Evolutionary conservation across 805 yeast species (phyloP), one percentile per base, ranked within the genome.

Genomic region (Yarrowia porcina): DNA sequence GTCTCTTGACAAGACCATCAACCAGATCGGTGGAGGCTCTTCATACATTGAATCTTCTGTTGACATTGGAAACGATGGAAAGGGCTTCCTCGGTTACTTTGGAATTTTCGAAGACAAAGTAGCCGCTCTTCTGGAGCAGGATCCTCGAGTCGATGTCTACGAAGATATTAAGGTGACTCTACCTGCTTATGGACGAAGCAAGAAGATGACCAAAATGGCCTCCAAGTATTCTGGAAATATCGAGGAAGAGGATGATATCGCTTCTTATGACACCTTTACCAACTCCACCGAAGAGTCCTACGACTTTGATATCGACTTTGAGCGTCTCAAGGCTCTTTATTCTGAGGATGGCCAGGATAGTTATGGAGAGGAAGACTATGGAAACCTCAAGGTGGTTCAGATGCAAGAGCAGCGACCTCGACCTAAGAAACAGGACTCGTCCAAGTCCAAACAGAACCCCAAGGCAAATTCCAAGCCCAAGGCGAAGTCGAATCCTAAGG

Each of bases 111-210:
- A 39, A 27, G 47, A 39, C 23, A 21, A 39, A 18, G 30, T 41
- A 10, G 61, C 49, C 15, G 39, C 17, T 4, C 18, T 20, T 6
- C 20, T 56, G 21, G 61, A 56, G 10, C 28, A 13, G 2, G 47
- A 39, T 21, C 61, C 61, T 6, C 39, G 38, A 4, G 61, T 41
- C 6, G 78, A 79, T 66, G 66, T 90, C 65, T 96, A 90, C 77
- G 76, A 79, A 69, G 96, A 90, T 72, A 85, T 92, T 1, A 75
- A 79, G 96, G 89, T 56, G 10, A 30, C 61, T 20, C 49, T 56
- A 15, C 61, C 61, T 8, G 42, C 44, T 17, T 52, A 20, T 20
- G 60, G 42, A 23, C 27, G 33, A 33, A 25, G 28, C 4, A 52
- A 36, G 18, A 33, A 25, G 4, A 9, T 52, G 33, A 21, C 2